These are phyloP conservation scores for Rhynchospora breviuscula DNA, from an alignment of 176 grass and related monocot species.

Conservation along the genomic window DNA sequence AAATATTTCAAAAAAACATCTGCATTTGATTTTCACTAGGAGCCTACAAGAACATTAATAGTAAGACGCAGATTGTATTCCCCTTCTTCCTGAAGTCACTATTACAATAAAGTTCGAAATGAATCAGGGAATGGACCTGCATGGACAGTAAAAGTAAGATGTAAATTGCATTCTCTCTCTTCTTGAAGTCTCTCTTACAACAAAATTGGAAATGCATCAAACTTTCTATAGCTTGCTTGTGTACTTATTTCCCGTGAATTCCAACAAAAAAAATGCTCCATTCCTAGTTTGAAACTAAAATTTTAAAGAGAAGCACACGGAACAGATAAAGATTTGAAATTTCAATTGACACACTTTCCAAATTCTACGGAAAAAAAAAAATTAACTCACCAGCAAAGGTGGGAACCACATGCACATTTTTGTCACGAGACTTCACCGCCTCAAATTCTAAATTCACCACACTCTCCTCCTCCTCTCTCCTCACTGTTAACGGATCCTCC, in stretches of 20 bases:
- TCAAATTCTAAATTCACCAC: conserved; percentile 55
- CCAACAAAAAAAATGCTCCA: not conserved
- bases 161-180: too few relatives aligned
- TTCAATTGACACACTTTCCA: not conserved
- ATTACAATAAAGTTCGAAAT: not conserved
- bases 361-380: not conserved
- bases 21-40: not conserved
- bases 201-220: not conserved
- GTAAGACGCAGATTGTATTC: conserved; percentile 3
- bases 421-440: conserved; percentile 72
- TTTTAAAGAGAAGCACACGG: not conserved
- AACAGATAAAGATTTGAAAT: not conserved
- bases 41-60: not conserved
- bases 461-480: conserved; percentile 29
- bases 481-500: conserved; percentile 8
- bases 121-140: not conserved
- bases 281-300: not conserved
- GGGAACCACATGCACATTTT: conserved; percentile 75
- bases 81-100: not conserved
- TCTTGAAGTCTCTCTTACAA: too few relatives aligned
- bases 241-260: not conserved
- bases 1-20: not conserved
- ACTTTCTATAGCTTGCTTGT: not conserved
- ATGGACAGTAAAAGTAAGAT: too few relatives aligned
- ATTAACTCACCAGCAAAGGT: conserved; percentile 71